Percentiles rank a stretch among this genome's conserved stretches.
Conservation (phyloP, 1,139 yeast species). For the Blastobotrys buckinghamii region DNA sequence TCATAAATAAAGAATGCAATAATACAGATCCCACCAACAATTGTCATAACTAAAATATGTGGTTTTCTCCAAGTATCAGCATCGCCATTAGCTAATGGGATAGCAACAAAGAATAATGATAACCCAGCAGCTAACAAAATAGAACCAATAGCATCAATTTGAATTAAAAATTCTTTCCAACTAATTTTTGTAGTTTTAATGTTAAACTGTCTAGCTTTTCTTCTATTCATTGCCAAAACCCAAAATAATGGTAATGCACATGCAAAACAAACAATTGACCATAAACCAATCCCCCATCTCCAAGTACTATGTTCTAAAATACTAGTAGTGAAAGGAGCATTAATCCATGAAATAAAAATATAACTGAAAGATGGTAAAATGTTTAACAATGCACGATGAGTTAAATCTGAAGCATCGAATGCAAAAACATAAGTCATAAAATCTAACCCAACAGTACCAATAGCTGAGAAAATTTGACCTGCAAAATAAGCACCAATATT, state of each 20-base stretch:
- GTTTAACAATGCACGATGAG: constrained; percentile 35
- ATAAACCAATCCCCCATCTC: constrained; percentile 70
- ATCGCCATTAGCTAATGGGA: constrained; percentile 16
- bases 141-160: constrained; percentile 17
- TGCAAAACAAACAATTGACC: constrained; percentile 68
- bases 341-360: constrained; percentile 16
- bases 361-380: constrained; percentile 29
- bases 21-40: constrained; percentile 15
- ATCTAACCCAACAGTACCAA: constrained; percentile 36
- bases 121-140: constrained; percentile 17
- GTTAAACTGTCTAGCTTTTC: constrained; percentile 12
- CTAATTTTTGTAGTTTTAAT: neutral
- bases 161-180: constrained; percentile 1
- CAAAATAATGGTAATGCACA: constrained; percentile 47
- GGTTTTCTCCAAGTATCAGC: constrained; percentile 14
- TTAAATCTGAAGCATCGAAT: constrained; percentile 37
- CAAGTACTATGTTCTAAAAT: constrained; percentile 34
- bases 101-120: constrained; percentile 17
- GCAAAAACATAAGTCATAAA: constrained; percentile 36
- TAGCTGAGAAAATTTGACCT: constrained; percentile 34
- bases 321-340: constrained; percentile 17
- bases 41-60: constrained; percentile 13
- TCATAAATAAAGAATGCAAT: constrained; percentile 16
- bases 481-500: constrained; percentile 32
- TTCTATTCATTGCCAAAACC: constrained; percentile 16